Conservation (phyloP, 345 rosid species). For the Gossypium thurberi region DNA sequence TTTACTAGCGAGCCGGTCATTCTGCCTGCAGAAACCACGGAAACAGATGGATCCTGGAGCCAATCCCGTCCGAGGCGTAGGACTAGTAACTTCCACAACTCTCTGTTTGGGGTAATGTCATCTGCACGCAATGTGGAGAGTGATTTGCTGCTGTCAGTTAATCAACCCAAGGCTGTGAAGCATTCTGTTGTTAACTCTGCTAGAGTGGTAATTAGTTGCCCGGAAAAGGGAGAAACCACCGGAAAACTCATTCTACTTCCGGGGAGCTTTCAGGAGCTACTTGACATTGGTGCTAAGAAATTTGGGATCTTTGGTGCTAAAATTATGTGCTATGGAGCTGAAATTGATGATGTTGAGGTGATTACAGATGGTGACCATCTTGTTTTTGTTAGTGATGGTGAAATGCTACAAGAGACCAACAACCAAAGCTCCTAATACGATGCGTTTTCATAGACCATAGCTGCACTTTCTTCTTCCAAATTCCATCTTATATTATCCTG, state of each 20-base stretch:
- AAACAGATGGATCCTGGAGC: slow-evolving; percentile 41
- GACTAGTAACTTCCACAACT: slow-evolving; percentile 58
- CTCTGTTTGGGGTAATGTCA: slow-evolving; percentile 69
- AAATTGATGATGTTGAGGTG: slow-evolving; percentile 60
- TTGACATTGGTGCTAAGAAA: slow-evolving; percentile 52
- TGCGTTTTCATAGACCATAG: background rate
- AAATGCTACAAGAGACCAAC: background rate
- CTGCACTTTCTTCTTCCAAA: background rate
- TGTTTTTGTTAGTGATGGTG: slow-evolving; percentile 31
- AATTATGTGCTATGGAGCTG: slow-evolving; percentile 53
- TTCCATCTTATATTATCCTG: background rate
- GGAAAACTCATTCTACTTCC: slow-evolving; percentile 69
- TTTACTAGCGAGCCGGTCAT: slow-evolving; percentile 70
- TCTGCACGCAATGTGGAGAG: slow-evolving; percentile 39
- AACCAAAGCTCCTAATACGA: background rate
- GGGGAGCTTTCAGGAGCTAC: slow-evolving; percentile 45
- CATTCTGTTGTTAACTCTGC: slow-evolving; percentile 15
- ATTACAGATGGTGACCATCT: slow-evolving; percentile 86
- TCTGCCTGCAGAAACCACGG: slow-evolving; percentile 21
- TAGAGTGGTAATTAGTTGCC: slow-evolving; percentile 66
- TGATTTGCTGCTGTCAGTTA: slow-evolving; percentile 26
- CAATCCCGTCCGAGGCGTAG: slow-evolving; percentile 47
- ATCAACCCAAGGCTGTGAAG: slow-evolving; percentile 12
- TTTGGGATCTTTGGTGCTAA: slow-evolving; percentile 42
- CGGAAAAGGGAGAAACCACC: slow-evolving; percentile 37